Conservation (phyloP, 1,139 yeast genomes). For the Lodderomyces theae region DNA sequence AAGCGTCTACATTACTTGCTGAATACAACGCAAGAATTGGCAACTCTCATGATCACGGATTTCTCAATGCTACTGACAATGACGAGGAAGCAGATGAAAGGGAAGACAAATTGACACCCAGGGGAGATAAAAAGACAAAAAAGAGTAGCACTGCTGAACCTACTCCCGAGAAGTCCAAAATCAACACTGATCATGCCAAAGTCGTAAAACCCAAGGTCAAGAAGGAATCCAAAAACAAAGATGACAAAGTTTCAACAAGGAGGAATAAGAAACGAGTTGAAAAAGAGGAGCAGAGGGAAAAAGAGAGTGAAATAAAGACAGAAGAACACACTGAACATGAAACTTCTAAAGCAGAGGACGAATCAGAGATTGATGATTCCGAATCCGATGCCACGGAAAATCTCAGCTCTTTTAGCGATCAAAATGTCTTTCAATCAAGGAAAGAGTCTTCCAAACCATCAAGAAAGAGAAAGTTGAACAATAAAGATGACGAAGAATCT, state of each 20-base stretch:
- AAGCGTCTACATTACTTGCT: constrained; percentile 30
- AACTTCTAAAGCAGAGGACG: not conserved
- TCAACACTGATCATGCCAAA: constrained; percentile 2
- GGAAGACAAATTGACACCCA: not conserved
- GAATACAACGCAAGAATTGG: constrained; percentile 15
- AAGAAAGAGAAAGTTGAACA: constrained; percentile 4
- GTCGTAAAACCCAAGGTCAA: not conserved
- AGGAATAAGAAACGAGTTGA: not conserved
- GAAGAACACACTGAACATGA: not conserved
- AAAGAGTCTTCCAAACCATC: constrained; percentile 2
- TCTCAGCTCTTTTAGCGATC: constrained; percentile 32
- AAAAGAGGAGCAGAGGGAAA: no score
- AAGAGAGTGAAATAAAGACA: not conserved
- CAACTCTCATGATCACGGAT: constrained; percentile 25
- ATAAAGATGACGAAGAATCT: not conserved
- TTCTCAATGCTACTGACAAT: constrained; percentile 13
- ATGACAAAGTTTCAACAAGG: not conserved
- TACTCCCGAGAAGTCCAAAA: not conserved
- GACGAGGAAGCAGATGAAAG: constrained; percentile 3
- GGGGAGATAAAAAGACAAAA: not conserved
- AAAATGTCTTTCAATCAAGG: constrained; percentile 41
- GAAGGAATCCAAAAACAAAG: not conserved
- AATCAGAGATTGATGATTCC: not conserved
- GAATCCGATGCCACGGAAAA: constrained; percentile 2
- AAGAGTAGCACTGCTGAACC: not conserved